These are phyloP conservation scores for Hanseniaspora osmophila DNA, from an alignment of 805 yeast genomes.

Conservation along the genomic window DNA sequence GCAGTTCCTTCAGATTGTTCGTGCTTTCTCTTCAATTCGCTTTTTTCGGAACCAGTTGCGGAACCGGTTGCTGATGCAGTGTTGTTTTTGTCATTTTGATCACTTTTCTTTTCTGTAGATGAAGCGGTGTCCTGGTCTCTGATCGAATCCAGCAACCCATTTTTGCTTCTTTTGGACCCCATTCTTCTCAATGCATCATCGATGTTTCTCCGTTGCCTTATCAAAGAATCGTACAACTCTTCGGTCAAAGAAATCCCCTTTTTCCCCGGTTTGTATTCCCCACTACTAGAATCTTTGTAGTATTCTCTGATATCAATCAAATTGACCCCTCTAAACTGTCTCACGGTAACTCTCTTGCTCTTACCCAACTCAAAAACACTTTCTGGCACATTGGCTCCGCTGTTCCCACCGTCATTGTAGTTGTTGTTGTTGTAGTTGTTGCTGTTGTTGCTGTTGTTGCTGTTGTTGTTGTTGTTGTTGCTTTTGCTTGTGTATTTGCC, in stretches of 20 bases:
- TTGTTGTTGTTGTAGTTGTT: constrained; percentile 7
- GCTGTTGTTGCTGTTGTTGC: constrained; percentile 4
- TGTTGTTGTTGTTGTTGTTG: constrained; percentile 3
- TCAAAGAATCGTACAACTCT: constrained; percentile 23
- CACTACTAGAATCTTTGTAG: constrained; percentile 43
- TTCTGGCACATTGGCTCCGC: constrained; percentile 13
- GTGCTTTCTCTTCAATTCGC: no score
- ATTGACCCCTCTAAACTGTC: constrained; percentile 50
- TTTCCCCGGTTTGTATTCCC: constrained; percentile 64
- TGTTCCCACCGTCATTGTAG: neutral
- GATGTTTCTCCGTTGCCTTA: constrained; percentile 23
- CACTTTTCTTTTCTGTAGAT: no score
- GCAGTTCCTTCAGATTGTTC: constrained; percentile 1
- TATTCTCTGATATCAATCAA: constrained; percentile 78
- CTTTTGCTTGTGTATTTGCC: constrained; percentile 2
- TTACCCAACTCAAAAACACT: constrained; percentile 32
- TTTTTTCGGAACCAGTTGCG: no score
- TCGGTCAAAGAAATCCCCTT: constrained; percentile 36
- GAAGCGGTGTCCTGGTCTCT: neutral
- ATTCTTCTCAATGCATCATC: constrained; percentile 24
- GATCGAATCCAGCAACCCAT: constrained; percentile 15
- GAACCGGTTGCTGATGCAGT: no score
- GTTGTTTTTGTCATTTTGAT: no score
- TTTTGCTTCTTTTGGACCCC: constrained; percentile 23
- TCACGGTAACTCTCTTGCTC: constrained; percentile 59